Conservation (phyloP, 495 filamentous ascomycete genomes). For the Hypoxylon perforatum region DNA sequence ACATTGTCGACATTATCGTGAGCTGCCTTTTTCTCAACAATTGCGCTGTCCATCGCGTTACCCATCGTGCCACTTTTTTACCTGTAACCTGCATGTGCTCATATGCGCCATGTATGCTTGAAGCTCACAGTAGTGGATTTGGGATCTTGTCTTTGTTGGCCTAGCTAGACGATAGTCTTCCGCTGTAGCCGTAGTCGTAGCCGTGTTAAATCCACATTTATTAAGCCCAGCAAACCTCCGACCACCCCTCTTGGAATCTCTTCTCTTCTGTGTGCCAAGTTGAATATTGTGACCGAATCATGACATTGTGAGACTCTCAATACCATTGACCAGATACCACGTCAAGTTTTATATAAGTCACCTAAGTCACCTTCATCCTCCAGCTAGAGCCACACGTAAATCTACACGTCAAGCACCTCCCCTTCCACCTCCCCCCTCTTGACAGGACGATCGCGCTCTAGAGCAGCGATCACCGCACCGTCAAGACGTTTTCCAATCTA, state of each 20-base stretch:
- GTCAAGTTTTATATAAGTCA: too few species aligned
- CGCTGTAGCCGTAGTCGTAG: conserved; percentile 17
- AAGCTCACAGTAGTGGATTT: conserved; percentile 25
- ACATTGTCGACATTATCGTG: conserved; percentile 42
- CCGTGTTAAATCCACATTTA: conserved; percentile 31
- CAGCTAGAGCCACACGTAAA: neutral
- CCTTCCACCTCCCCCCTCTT: conserved; percentile 27
- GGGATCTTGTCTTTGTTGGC: neutral
- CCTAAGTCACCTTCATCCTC: too few species aligned
- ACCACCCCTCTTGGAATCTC: conserved; percentile 1
- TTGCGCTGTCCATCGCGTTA: conserved; percentile 13
- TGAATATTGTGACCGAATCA: conserved; percentile 3
- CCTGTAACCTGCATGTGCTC: conserved; percentile 33
- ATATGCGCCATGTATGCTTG: conserved; percentile 7
- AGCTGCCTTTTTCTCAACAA: conserved; percentile 10
- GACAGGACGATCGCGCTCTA: conserved; percentile 61
- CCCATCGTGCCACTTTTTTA: conserved; percentile 37
- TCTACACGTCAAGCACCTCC: conserved; percentile 2
- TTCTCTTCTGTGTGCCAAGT: neutral
- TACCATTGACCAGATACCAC: too few species aligned
- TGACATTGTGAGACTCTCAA: neutral
- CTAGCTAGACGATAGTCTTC: conserved; percentile 7
- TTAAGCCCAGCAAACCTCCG: conserved; percentile 15
- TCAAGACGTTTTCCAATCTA: conserved; percentile 92
- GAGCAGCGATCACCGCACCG: conserved; percentile 68